These are phyloP conservation scores for Tympanopsis confertula DNA, from an alignment of 2,329 filamentous ascomycete species.

Conservation along the genomic window DNA sequence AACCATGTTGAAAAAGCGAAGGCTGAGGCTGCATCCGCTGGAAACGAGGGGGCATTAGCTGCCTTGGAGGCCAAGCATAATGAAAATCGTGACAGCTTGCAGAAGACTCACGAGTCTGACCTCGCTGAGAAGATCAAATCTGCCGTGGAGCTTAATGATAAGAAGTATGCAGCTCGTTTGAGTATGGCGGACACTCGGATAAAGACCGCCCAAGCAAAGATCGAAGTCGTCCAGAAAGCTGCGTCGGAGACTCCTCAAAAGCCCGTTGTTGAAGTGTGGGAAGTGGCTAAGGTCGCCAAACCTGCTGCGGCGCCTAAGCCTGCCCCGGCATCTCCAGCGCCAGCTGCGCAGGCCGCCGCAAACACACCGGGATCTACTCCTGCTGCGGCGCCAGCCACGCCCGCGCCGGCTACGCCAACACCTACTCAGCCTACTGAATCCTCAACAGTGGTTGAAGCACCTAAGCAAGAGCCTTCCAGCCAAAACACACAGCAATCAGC, in stretches of 20 bases:
- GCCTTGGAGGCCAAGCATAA: conserved; percentile 21
- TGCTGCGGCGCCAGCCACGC: conserved; percentile 8
- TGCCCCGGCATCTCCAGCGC: conserved; percentile 8
- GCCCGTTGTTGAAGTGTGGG: conserved; percentile 79
- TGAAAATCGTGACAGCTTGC: conserved; percentile 24
- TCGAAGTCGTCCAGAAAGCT: conserved; percentile 69
- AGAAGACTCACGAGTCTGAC: conserved; percentile 38
- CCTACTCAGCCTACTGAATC: conserved; percentile 2
- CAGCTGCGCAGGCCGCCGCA: conserved; percentile 4
- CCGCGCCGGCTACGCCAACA: conserved; percentile 9
- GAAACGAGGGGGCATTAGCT: conserved; percentile 18
- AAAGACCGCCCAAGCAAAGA: conserved; percentile 54
- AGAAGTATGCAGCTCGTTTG: conserved; percentile 62
- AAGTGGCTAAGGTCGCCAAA: conserved; percentile 60
- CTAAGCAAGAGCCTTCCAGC: too few relatives aligned
- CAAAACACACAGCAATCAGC: neutral
- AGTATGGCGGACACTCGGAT: conserved; percentile 68
- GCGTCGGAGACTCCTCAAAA: conserved; percentile 75
- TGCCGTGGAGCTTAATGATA: conserved; percentile 56
- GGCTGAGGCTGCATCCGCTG: conserved; percentile 10
- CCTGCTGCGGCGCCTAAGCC: conserved; percentile 25
- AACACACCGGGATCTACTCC: conserved; percentile 5
- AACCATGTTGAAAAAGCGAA: conserved; percentile 33
- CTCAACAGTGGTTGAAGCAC: conserved; percentile 4
- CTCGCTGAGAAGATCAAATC: conserved; percentile 31